These are phyloP conservation scores for Cucumis hystrix DNA, from an alignment of 306 rosid genomes.

Conservation along the genomic window DNA sequence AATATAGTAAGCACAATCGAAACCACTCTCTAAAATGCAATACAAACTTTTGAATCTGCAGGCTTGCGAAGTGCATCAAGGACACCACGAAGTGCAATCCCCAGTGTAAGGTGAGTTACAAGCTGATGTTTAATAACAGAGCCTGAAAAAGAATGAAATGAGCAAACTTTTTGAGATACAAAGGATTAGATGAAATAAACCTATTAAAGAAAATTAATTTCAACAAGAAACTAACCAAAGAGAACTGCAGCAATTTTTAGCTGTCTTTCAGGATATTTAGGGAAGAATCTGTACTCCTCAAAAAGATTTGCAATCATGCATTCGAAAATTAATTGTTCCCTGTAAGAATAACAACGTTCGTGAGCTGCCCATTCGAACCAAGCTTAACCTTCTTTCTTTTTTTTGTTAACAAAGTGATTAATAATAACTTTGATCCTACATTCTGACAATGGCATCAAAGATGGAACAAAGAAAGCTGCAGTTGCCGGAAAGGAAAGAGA, in stretches of 20 bases:
- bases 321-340: conserved; percentile 76
- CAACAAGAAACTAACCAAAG: conserved; percentile 54
- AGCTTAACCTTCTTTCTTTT: background rate
- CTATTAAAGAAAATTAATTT: background rate
- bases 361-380: background rate
- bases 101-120: conserved; percentile 84
- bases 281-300: conserved; percentile 89
- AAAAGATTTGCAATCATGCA: conserved; percentile 93
- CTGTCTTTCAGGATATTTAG: conserved; percentile 95
- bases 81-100: conserved; percentile 91
- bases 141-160: conserved; percentile 28
- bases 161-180: background rate
- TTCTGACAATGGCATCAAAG: background rate
- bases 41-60: conserved; percentile 87
- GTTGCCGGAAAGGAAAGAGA: background rate
- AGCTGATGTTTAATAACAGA: conserved; percentile 89
- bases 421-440: background rate
- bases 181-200: background rate
- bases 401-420: background rate
- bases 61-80: conserved; percentile 98
- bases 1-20: background rate
- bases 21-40: background rate
- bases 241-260: conserved; percentile 84
- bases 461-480: background rate
- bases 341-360: conserved; percentile 20